These are phyloP conservation scores for Capsella bursapastoris DNA, from an alignment of 345 rosid species.

Conservation along the genomic window DNA sequence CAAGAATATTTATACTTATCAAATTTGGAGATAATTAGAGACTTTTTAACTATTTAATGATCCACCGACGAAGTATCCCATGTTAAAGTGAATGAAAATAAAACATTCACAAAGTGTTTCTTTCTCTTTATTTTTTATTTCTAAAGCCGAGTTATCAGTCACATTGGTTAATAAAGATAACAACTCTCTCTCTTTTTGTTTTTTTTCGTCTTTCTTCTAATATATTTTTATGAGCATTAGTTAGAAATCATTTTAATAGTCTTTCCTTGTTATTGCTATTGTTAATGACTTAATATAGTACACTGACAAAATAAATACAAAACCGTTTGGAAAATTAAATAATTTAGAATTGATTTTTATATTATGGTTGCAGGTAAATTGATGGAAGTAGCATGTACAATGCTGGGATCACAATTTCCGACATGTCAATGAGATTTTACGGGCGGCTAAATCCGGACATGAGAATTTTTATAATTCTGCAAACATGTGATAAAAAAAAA, in stretches of 20 bases:
- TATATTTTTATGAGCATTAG: not conserved
- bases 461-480: slow-evolving; percentile 30
- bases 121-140: not conserved
- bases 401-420: slow-evolving; percentile 37
- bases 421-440: slow-evolving; percentile 31
- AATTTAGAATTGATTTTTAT: not conserved
- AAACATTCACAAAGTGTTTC: not conserved
- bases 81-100: slow-evolving; percentile 23
- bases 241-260: not conserved
- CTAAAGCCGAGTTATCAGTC: slow-evolving; percentile 17
- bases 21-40: slow-evolving; percentile 11
- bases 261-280: not conserved
- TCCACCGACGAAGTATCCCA: slow-evolving; percentile 47
- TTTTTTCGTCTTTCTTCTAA: too few relatives aligned
- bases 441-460: not conserved
- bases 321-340: not conserved
- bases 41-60: slow-evolving; percentile 30
- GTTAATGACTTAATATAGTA: not conserved
- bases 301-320: not conserved
- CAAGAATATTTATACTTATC: not conserved
- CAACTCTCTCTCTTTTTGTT: not conserved
- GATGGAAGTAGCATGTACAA: slow-evolving; percentile 44
- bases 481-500: slow-evolving; percentile 23
- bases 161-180: slow-evolving; percentile 14
- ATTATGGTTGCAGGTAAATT: slow-evolving; percentile 41